A percentile compares a stretch with the other conserved stretches of the same genome.
Conservation (phyloP, 75 land plant genomes). For the Cryptomeria japonica region DNA sequence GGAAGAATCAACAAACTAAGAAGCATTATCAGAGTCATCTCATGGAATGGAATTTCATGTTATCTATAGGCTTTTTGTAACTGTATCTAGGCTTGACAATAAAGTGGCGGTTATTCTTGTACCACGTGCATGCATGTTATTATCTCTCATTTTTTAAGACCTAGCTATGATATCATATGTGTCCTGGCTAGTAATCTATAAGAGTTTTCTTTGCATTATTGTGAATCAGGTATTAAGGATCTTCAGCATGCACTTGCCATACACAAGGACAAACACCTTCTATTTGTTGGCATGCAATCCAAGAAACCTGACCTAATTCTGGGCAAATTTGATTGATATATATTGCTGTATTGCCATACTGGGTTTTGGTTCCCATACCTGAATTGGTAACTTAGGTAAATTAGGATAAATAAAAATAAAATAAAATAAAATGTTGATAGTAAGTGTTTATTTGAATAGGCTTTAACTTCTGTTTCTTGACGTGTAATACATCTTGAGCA, state of each 20-base stretch:
- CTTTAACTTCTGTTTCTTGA: neutral
- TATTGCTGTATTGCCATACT: too few relatives aligned
- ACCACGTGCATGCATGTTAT: too few relatives aligned
- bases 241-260: neutral
- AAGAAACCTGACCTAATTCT: too few relatives aligned
- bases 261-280: neutral
- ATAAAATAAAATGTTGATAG: neutral
- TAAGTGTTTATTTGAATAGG: neutral
- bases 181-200: neutral
- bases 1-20: neutral
- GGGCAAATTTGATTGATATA: too few relatives aligned
- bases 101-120: neutral
- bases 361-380: too few relatives aligned
- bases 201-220: neutral
- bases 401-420: neutral
- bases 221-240: neutral
- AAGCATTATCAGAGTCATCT: neutral
- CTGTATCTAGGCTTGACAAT: neutral
- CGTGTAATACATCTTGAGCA: neutral
- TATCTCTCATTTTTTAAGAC: neutral
- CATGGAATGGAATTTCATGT: neutral
- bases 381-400: too few relatives aligned
- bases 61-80: neutral
- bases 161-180: neutral
- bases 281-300: neutral